Evolutionary conservation across 2,329 filamentous ascomycete species (phyloP), one percentile per base, ranked within the genome.

Genomic region (Fusarium humuli): DNA sequence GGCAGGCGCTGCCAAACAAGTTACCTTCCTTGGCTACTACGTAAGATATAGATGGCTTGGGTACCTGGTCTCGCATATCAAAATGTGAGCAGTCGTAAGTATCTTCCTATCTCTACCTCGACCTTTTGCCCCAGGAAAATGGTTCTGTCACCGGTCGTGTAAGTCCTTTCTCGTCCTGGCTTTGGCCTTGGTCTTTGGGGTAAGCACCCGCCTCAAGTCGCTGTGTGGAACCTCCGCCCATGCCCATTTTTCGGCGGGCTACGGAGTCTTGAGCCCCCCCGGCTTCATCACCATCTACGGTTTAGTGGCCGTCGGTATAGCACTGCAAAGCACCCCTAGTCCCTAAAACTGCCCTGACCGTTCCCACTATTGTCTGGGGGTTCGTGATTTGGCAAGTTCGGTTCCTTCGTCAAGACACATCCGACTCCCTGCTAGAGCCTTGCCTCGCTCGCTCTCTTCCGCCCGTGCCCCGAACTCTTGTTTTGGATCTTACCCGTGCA

Each of bases 281-380:
- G 68, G 63, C 67, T 55, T 47, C 49, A 61, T 44, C 50, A 55
- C 67, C 53, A 48, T 70, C 61, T 63, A 54, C 32, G 63, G 68
- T 32, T 68, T 71, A 71, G 68, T 64, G 68, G 63, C 68, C 68
- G 68, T 55, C 68, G 50, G 55, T 65, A 65, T 58, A 70, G 57
- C 41, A 50, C 61, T 70, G 66, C 34, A 53, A 66, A 48, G 56
- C 67, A 70, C 66, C 47, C 55, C 53, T 63, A 70, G 57, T 67
- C 57, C 48, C 58, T 67, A 67, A 52, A 56, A 55, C 16, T 70
- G 67, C 62, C 67, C 62, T 70, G 62, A 16, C 41, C 20, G 67
- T 70, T 70, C 54, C 67, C 67, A 70, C 64, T 37, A 56, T 30
- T 59, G 45, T 50, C 63, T 68, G 47, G 37, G 54, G 65, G 37